phyloP scores from a whole-genome alignment of 2,329 filamentous ascomycete species.

The Aschersonia sp. region DNA sequence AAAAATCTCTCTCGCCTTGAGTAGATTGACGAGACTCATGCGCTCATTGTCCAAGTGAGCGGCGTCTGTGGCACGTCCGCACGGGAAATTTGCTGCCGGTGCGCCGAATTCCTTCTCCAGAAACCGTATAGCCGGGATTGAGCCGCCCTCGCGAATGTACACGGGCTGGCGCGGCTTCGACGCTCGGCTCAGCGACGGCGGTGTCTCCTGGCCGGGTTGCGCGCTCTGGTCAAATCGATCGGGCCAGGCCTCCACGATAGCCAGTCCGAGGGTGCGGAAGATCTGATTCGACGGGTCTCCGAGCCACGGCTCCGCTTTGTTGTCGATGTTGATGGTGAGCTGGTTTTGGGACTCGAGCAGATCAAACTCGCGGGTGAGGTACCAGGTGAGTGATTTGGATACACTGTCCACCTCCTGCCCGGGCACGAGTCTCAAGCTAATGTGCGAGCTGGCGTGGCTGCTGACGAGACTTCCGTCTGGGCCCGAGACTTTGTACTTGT shows the following conservation, averaged over 20 bases:
- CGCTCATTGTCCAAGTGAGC: constrained; percentile 94
- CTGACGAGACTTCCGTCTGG: constrained; percentile 89
- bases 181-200: constrained; percentile 1
- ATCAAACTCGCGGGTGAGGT: constrained; percentile 57
- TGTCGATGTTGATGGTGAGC: constrained; percentile 72
- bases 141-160: constrained; percentile 91
- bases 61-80: constrained; percentile 84
- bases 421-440: constrained; percentile 85
- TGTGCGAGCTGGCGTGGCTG: constrained; percentile 70
- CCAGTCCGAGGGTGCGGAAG: constrained; percentile 75
- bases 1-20: constrained; percentile 88
- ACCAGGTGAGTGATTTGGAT: constrained; percentile 49
- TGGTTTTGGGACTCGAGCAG: constrained; percentile 67
- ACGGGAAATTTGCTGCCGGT: constrained; percentile 83
- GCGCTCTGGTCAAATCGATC: constrained; percentile 26
- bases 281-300: constrained; percentile 84
- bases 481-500: constrained; percentile 83
- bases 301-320: constrained; percentile 91
- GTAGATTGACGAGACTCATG: constrained; percentile 72
- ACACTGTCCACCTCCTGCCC: constrained; percentile 81
- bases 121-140: constrained; percentile 87
- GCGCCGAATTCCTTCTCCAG: constrained; percentile 88
- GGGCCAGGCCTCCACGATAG: constrained; percentile 75
- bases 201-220: constrained; percentile 3
- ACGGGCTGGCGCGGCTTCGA: constrained; percentile 48